Evolutionary conservation across 768 basidiomycete species (phyloP).

Genomic region (Terana coerulea): DNA sequence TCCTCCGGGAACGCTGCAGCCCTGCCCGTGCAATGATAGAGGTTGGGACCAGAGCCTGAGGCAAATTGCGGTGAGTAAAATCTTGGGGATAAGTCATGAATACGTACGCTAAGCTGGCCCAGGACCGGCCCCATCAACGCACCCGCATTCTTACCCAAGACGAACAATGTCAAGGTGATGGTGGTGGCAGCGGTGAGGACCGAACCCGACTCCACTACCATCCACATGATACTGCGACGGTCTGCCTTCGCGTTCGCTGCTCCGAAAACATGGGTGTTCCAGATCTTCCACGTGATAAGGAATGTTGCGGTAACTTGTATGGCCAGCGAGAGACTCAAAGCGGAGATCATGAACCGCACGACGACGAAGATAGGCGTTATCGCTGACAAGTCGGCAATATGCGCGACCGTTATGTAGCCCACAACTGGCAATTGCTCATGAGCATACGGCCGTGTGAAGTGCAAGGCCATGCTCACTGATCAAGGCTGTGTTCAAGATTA

Average conservation of each 20-base stretch:
- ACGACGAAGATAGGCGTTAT: background rate
- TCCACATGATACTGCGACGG: background rate
- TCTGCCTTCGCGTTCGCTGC: background rate
- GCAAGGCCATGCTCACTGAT: background rate
- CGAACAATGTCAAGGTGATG: background rate
- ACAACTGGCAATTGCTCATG: background rate
- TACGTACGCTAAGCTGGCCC: background rate
- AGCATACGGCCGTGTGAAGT: no score
- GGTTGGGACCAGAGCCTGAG: slow-evolving; percentile 1
- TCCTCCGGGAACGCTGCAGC: no score
- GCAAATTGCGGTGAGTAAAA: background rate
- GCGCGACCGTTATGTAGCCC: background rate
- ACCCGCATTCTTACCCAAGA: background rate
- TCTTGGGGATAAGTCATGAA: background rate
- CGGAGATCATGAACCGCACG: background rate
- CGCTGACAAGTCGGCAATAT: background rate
- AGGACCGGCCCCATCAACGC: slow-evolving; percentile 1
- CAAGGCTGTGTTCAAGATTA: background rate
- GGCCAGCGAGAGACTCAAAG: background rate
- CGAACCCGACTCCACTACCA: slow-evolving; percentile 6
- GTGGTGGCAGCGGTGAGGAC: background rate
- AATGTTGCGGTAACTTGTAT: background rate
- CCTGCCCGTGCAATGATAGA: slow-evolving; percentile 1
- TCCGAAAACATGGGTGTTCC: background rate
- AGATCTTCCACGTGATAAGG: slow-evolving; percentile 4